A percentile compares a stretch with the other conserved stretches of the same genome.
Evolutionary conservation across 2,329 filamentous ascomycete genomes (phyloP).

Genomic region (Samsoniella hepiali): DNA sequence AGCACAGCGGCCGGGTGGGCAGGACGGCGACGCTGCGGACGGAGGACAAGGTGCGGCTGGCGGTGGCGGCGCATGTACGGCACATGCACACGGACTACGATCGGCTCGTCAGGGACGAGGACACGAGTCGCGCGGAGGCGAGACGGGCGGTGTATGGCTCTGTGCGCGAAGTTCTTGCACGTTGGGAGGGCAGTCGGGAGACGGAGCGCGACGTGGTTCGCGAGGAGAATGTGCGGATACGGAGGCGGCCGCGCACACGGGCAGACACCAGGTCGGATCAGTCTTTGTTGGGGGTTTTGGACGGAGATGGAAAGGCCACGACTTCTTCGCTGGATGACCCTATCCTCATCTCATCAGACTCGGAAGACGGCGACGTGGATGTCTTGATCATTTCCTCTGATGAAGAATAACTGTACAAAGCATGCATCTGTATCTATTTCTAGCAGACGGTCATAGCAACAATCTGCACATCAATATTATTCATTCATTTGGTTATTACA

Average conservation of each 20-base stretch:
- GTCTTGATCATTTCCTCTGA: neutral
- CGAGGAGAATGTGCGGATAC: neutral
- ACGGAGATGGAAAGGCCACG: neutral
- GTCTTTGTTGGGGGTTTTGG: neutral
- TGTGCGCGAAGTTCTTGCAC: conserved; percentile 15
- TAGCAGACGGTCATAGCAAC: too few species aligned
- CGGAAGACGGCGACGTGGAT: neutral
- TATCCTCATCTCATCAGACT: conserved; percentile 9
- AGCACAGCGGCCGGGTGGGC: conserved; percentile 46
- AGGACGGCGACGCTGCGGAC: conserved; percentile 38
- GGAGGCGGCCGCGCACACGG: neutral
- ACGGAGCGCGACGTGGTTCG: conserved; percentile 15
- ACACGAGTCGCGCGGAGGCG: conserved; percentile 11
- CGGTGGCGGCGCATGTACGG: conserved; percentile 47
- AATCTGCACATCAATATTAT: too few species aligned
- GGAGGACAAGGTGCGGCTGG: conserved; percentile 40
- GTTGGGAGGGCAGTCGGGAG: neutral
- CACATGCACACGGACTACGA: conserved; percentile 49
- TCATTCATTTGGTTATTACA: too few species aligned
- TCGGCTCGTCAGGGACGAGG: conserved; percentile 27
- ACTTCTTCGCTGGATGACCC: neutral
- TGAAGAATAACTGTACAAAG: neutral
- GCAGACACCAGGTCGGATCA: neutral
- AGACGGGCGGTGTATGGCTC: conserved; percentile 16
- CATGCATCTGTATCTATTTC: too few species aligned